phyloP scores from a whole-genome alignment of 2,329 filamentous ascomycete species.

The Diaporthe australafricana region DNA sequence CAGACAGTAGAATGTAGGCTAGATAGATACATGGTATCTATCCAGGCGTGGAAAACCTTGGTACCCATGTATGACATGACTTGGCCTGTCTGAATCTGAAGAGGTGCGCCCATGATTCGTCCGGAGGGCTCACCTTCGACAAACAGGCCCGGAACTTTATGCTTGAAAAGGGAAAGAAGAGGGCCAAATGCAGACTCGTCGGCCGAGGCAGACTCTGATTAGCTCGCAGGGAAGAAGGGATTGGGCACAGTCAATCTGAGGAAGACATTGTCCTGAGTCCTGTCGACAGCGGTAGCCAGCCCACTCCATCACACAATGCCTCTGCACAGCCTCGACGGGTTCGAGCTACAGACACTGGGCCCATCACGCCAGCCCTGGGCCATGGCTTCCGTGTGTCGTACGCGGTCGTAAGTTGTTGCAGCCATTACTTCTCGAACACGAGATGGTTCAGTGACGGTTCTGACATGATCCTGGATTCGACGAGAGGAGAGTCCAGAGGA shows the following conservation, averaged over 20 bases:
- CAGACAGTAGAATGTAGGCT: too few relatives aligned
- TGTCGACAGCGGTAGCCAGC: neutral
- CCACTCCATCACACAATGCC: neutral
- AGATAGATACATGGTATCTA: neutral
- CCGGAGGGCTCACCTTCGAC: neutral
- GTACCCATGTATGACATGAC: neutral
- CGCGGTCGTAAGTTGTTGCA: neutral
- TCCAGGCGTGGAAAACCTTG: neutral
- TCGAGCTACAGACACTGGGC: conserved; percentile 1
- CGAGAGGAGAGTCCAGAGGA: neutral
- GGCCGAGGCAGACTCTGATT: neutral
- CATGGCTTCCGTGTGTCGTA: neutral
- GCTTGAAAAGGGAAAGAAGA: conserved; percentile 4
- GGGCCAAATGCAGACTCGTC: neutral
- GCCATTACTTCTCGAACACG: neutral
- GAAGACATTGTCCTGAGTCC: neutral
- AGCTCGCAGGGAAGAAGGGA: neutral
- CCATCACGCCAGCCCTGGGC: conserved; percentile 2
- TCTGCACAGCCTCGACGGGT: conserved; percentile 21
- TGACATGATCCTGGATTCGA: neutral
- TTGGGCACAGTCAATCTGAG: neutral
- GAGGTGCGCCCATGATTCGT: neutral
- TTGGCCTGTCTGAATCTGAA: neutral
- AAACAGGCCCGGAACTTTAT: conserved; percentile 10
- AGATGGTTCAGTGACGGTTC: neutral